Base-by-base conservation (phyloP, 495 filamentous ascomycete species). In the Monascus purpureus region DNA sequence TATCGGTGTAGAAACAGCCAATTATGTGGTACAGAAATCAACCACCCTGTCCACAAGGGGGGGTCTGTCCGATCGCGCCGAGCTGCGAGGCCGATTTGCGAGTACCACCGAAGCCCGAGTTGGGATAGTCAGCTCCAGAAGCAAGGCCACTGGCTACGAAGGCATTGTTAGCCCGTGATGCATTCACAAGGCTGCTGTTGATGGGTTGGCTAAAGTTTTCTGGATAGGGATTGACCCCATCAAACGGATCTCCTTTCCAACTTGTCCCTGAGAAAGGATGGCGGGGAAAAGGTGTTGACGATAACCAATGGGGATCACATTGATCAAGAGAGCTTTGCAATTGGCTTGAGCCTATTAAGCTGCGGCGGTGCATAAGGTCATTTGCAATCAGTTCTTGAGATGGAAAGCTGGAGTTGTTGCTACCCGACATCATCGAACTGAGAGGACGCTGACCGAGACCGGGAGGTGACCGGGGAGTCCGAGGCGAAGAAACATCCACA, bases 41-140 rank as follows among this genome's bases (percentile, higher is more conserved):
- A 27, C 64, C 62, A 23, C 56, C 60, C 32, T 70, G 65, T 16
- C 61, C 65, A 30, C 55, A 65, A 13, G 55, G 61, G 11, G 65
- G 59, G 17, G 55, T 67, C 28, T 63, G 57, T 4, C 59, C 61
- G 24, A 64, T 56, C 22, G 59, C 52, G n/a, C 57, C 59, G 25
- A 59, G 54, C 20, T 54, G 59, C 2, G 53, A 43, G 1, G 45
- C 32, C 7, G 49, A 31, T 32, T 50, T 60, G 39, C 55, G 59
- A 16, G 35, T 36, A 25, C 34, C 37, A 18, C 37, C 37, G 23
- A 60, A 45, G 0, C 47, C 31, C 13, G 29, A 32, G 2, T 32
- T 43, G 22, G 49, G 44, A 31, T 42, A 43, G 1, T 40, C 41
- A 4, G 40, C 34, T 28, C 51, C 44, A 0, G 53, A 47, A 6